These are phyloP conservation scores for Cynara cardunculus DNA, from an alignment of 129 eudicot species.

Conservation along the genomic window DNA sequence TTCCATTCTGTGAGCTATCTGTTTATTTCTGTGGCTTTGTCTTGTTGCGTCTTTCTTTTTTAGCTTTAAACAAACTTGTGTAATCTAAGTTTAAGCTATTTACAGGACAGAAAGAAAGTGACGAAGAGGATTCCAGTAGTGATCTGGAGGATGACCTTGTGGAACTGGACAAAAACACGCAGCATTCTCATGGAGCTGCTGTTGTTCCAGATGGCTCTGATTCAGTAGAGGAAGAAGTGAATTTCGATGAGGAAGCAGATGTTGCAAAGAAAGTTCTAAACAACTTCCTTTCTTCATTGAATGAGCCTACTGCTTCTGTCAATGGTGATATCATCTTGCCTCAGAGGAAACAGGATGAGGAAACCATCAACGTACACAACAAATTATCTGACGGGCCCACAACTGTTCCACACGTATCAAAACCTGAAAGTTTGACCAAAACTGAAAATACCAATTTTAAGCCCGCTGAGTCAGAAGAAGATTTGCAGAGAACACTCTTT, in stretches of 20 bases:
- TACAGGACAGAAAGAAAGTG: slow-evolving; percentile 53
- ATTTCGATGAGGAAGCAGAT: slow-evolving; percentile 73
- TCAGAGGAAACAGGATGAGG: slow-evolving; percentile 31
- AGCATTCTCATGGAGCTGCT: slow-evolving; percentile 34
- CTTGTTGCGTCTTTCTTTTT: background rate
- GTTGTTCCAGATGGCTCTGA: slow-evolving; percentile 39
- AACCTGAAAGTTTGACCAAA: slow-evolving; percentile 25
- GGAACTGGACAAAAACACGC: slow-evolving; percentile 24
- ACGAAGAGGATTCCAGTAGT: slow-evolving; percentile 42
- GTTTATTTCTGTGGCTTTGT: background rate
- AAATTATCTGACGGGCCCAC: slow-evolving; percentile 25
- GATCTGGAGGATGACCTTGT: slow-evolving; percentile 46
- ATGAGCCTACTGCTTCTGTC: slow-evolving; percentile 23
- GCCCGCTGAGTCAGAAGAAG: slow-evolving; percentile 49
- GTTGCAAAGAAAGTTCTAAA: slow-evolving; percentile 72
- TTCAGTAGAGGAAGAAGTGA: slow-evolving; percentile 32
- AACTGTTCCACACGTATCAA: slow-evolving; percentile 1
- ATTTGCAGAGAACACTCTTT: slow-evolving; percentile 67
- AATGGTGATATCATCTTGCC: slow-evolving; percentile 19
- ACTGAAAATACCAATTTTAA: slow-evolving; percentile 25
- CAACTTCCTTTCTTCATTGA: slow-evolving; percentile 47
- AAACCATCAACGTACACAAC: slow-evolving; percentile 11
- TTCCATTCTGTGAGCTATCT: background rate
- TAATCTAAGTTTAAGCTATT: slow-evolving; percentile 1
- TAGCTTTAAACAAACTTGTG: background rate